phyloP scores from a whole-genome alignment of 2,329 filamentous ascomycete species.

The Aureobasidium musti region DNA sequence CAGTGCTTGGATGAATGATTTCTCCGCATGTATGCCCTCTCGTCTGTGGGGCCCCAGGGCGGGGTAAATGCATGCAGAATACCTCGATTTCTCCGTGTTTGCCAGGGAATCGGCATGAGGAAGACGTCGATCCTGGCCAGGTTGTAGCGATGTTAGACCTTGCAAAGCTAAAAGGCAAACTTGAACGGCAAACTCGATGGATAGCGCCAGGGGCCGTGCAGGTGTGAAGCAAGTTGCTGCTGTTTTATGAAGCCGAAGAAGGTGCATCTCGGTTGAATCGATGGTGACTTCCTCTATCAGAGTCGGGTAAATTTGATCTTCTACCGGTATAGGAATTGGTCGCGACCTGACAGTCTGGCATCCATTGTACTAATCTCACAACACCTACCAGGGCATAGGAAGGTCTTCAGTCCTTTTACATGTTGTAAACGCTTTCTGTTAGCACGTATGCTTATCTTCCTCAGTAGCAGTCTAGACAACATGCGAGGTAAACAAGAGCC shows the following conservation, averaged over 20 bases:
- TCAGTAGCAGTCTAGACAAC: too few relatives aligned
- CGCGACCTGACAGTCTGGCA: neutral
- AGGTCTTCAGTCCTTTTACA: neutral
- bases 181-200: neutral
- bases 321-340: neutral
- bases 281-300: neutral
- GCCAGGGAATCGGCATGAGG: neutral
- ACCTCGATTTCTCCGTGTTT: constrained; percentile 2
- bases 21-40: neutral
- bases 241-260: neutral
- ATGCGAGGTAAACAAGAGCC: too few relatives aligned
- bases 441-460: neutral
- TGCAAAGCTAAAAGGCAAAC: too few relatives aligned
- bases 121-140: neutral
- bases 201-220: neutral
- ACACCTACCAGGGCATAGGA: neutral
- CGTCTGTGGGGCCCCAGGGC: constrained; percentile 9
- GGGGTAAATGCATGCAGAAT: constrained; percentile 12
- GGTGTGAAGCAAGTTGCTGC: neutral
- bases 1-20: constrained; percentile 1
- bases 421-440: neutral
- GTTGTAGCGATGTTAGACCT: neutral
- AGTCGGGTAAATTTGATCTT: constrained; percentile 7
- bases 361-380: neutral
- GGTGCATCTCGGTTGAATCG: neutral